These are phyloP conservation scores for Trametes coccinea DNA, from an alignment of 768 basidiomycete genomes.

Conservation along the genomic window DNA sequence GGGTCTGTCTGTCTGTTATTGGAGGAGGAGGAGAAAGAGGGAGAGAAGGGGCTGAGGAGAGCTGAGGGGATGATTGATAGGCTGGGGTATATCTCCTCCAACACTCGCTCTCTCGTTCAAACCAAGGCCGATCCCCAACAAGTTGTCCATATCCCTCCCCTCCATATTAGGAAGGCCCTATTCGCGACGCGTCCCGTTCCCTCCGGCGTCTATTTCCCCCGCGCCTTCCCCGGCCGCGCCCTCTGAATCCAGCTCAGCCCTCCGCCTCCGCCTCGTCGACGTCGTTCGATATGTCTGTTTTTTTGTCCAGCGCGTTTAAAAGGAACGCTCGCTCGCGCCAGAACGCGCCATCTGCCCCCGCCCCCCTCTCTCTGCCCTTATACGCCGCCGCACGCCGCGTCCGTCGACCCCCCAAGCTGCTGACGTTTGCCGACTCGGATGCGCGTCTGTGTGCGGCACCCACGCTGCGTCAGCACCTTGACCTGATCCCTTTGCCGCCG, in stretches of 20 bases:
- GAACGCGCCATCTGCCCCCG: not conserved
- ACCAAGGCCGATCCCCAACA: conserved; percentile 13
- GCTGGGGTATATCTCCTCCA: conserved; percentile 14
- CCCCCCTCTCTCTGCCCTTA: not conserved
- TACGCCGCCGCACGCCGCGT: too few relatives aligned
- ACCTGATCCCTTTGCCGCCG: conserved; percentile 4
- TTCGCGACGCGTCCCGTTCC: not conserved
- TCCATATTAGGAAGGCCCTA: not conserved
- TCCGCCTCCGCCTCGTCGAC: not conserved
- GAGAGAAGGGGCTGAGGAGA: not conserved
- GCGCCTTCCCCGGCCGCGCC: not conserved
- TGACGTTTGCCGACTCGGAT: not conserved
- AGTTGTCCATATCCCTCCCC: not conserved
- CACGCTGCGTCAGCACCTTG: conserved; percentile 13
- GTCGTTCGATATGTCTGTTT: conserved; percentile 8
- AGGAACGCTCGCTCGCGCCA: not conserved
- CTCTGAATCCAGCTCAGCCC: not conserved
- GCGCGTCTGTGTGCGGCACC: not conserved
- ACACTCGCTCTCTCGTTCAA: not conserved
- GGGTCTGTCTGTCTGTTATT: too few relatives aligned
- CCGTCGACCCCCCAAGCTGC: not conserved
- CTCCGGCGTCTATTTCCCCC: not conserved
- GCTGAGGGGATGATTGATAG: not conserved
- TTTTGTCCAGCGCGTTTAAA: conserved; percentile 3
- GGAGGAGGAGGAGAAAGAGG: not conserved